phyloP scores from a whole-genome alignment of 139 green algal species.

The Coccomyxa sp. region DNA sequence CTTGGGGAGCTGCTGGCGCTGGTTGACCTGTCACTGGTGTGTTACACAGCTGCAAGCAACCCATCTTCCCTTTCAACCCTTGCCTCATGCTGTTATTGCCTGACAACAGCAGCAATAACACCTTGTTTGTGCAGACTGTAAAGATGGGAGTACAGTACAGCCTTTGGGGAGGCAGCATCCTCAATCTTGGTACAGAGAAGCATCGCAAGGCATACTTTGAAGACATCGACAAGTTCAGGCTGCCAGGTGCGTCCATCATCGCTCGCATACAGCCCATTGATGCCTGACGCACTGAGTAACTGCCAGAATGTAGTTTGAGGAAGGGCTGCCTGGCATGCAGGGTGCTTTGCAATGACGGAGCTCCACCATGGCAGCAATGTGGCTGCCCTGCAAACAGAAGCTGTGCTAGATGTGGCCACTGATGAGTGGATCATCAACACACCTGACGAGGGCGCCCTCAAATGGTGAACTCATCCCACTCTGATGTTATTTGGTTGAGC shows the following conservation, averaged over 20 bases:
- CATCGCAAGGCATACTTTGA: slow-evolving; percentile 74
- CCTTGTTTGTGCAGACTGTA: slow-evolving; percentile 41
- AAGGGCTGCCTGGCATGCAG: slow-evolving; percentile 16
- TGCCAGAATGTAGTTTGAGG: background rate
- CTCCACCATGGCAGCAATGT: slow-evolving; percentile 82
- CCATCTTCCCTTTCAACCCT: background rate
- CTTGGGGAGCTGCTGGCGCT: slow-evolving; percentile 62
- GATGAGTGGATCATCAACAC: slow-evolving; percentile 85
- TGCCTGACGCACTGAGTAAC: background rate
- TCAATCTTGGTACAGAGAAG: slow-evolving; percentile 70
- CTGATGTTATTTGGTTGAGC: too few species aligned
- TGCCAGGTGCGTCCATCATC: slow-evolving; percentile 26
- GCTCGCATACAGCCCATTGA: background rate
- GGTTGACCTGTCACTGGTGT: slow-evolving; percentile 68
- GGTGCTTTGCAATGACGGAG: slow-evolving; percentile 91
- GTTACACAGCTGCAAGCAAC: too few species aligned
- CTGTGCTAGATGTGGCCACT: slow-evolving; percentile 63
- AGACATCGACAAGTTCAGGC: slow-evolving; percentile 67
- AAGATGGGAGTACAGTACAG: slow-evolving; percentile 88
- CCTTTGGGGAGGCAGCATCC: slow-evolving; percentile 58
- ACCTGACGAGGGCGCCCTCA: slow-evolving; percentile 72
- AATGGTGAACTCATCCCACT: slow-evolving; percentile 51
- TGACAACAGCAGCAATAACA: too few species aligned
- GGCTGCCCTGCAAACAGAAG: slow-evolving; percentile 70
- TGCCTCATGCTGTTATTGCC: background rate